These are phyloP conservation scores for Hortiboletus rubellus DNA, from an alignment of 1,284 basidiomycete genomes.

Conservation along the genomic window DNA sequence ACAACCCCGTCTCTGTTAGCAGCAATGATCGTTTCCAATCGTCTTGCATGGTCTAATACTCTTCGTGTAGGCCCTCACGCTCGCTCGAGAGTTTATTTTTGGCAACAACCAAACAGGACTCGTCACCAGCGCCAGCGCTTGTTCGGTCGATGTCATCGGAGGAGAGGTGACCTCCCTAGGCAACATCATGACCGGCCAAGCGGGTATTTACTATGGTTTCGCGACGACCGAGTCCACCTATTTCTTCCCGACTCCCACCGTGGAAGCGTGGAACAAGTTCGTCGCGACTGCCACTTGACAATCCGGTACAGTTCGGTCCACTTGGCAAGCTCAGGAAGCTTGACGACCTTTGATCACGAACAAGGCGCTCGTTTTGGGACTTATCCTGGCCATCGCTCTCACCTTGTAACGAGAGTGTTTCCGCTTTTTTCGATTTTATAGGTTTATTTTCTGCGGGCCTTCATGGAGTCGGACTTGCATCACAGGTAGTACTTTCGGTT, in stretches of 20 bases:
- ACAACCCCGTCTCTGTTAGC: conserved; percentile 53
- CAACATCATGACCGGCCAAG: conserved; percentile 49
- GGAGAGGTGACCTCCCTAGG: conserved; percentile 49
- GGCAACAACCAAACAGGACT: conserved; percentile 54
- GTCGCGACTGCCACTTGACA: conserved; percentile 25
- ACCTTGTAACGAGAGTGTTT: not conserved
- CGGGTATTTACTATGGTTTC: conserved; percentile 54
- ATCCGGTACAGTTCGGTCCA: not conserved
- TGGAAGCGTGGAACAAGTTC: conserved; percentile 55
- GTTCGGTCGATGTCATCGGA: conserved; percentile 46
- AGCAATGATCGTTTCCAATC: conserved; percentile 18
- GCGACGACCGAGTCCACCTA: conserved; percentile 51
- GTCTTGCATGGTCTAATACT: not conserved
- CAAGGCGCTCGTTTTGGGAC: not conserved
- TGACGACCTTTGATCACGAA: not conserved
- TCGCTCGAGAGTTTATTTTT: conserved; percentile 60
- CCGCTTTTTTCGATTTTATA: not conserved
- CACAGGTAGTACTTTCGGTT: conserved; percentile 17
- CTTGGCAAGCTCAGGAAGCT: not conserved
- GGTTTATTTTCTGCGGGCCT: not conserved
- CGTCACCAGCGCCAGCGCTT: conserved; percentile 35
- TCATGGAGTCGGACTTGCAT: conserved; percentile 6
- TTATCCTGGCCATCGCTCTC: not conserved
- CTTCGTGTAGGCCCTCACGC: conserved; percentile 47
- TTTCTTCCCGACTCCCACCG: conserved; percentile 52